phyloP scores from a whole-genome alignment of 164 flowering plant genomes.

The Macadamia integrifolia region DNA sequence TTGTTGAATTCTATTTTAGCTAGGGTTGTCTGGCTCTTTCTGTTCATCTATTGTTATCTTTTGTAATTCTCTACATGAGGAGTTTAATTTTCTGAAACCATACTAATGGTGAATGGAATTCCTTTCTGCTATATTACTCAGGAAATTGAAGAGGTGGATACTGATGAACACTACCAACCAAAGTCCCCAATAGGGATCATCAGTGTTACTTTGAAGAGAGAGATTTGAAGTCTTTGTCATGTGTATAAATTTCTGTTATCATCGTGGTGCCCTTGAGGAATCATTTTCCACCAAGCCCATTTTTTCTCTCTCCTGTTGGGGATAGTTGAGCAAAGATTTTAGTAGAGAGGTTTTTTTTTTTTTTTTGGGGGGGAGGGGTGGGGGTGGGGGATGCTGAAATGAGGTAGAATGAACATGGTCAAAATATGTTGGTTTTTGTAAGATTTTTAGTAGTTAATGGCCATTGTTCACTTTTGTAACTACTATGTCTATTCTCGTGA shows the following conservation, averaged over 20 bases:
- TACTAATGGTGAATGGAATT: background rate
- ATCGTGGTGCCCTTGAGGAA: background rate
- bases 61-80: background rate
- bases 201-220: slow-evolving; percentile 46
- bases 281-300: background rate
- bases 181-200: slow-evolving; percentile 63
- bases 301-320: background rate
- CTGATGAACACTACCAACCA: slow-evolving; percentile 88
- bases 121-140: slow-evolving; percentile 14
- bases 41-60: too few species aligned
- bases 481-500: too few species aligned
- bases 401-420: too few species aligned
- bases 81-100: background rate
- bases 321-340: background rate
- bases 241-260: slow-evolving; percentile 1
- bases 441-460: too few species aligned
- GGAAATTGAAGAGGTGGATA: slow-evolving; percentile 99
- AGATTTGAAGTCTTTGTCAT: slow-evolving; percentile 18
- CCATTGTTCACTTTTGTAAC: too few species aligned
- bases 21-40: background rate
- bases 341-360: background rate
- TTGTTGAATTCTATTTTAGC: background rate
- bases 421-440: too few species aligned
- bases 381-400: background rate
- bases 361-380: too few species aligned